phyloP scores from a whole-genome alignment of 805 yeast species.

The Teunomyces stri region DNA sequence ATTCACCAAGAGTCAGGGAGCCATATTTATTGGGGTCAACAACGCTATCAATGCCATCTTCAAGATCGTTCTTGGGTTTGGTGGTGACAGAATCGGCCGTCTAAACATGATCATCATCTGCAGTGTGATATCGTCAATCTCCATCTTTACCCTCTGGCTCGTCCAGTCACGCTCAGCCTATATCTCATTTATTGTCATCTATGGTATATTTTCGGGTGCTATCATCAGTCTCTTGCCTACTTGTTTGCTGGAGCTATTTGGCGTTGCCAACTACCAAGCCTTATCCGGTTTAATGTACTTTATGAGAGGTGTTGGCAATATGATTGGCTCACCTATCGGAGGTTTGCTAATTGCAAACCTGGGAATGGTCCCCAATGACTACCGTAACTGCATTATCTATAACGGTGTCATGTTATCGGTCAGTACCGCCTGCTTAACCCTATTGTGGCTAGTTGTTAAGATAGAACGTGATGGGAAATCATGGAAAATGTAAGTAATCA shows the following conservation, averaged over 20 bases:
- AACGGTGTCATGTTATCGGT: conserved; percentile 22
- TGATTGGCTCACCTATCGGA: conserved; percentile 35
- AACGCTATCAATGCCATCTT: conserved; percentile 29
- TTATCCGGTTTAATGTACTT: conserved; percentile 33
- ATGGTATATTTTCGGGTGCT: conserved; percentile 36
- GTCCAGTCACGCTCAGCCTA: conserved; percentile 21
- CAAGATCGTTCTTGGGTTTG: conserved; percentile 16
- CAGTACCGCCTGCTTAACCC: conserved; percentile 13
- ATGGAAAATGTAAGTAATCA: conserved; percentile 11
- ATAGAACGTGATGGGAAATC: conserved; percentile 5
- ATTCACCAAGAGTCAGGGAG: conserved; percentile 26
- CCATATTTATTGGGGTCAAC: conserved; percentile 32
- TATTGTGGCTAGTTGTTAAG: conserved; percentile 10
- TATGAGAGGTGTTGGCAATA: conserved; percentile 30
- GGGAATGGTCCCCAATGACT: conserved; percentile 16
- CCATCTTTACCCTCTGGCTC: conserved; percentile 19
- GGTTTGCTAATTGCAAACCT: conserved; percentile 23
- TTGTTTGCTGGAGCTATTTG: conserved; percentile 31
- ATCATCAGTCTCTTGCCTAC: conserved; percentile 32
- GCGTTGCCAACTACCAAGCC: conserved; percentile 29
- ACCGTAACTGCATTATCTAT: conserved; percentile 24
- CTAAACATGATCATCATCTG: conserved; percentile 18
- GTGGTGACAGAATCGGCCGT: conserved; percentile 17
- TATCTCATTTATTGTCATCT: conserved; percentile 29
- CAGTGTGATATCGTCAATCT: conserved; percentile 13